phyloP scores from a whole-genome alignment of 257 asterid species.

The Sherardia arvensis region DNA sequence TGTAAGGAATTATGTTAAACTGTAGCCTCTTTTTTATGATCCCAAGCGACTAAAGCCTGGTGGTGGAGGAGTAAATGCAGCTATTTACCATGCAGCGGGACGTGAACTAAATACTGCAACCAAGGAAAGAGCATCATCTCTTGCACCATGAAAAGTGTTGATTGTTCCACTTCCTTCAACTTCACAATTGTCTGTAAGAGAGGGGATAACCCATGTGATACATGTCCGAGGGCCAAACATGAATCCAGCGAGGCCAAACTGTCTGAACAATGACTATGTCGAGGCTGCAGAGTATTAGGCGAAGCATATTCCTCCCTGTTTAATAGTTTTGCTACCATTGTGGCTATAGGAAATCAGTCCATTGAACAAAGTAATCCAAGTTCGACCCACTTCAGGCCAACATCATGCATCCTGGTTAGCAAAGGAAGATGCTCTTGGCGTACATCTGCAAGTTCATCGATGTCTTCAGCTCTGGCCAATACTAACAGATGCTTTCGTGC shows the following conservation, averaged over 20 bases:
- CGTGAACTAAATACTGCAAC: slow-evolving; percentile 59
- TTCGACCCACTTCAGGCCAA: slow-evolving; percentile 73
- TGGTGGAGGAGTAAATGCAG: slow-evolving; percentile 95
- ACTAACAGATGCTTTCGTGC: slow-evolving; percentile 68
- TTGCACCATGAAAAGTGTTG: too few species aligned
- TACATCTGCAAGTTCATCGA: slow-evolving; percentile 64
- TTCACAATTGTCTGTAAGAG: too few species aligned
- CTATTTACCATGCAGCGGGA: slow-evolving; percentile 80
- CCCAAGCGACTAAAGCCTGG: too few species aligned
- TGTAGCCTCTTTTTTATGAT: too few species aligned
- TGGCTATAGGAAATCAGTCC: slow-evolving; percentile 24
- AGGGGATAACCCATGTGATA: too few species aligned
- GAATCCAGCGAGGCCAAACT: too few species aligned
- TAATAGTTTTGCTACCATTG: slow-evolving; percentile 59
- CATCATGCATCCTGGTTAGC: slow-evolving; percentile 55
- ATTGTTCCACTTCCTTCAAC: too few species aligned
- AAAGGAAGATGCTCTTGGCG: slow-evolving; percentile 45
- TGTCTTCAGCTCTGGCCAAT: slow-evolving; percentile 60
- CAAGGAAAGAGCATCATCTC: too few species aligned
- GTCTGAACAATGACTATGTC: too few species aligned
- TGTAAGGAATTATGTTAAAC: too few species aligned
- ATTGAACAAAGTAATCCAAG: too few species aligned
- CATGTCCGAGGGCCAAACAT: too few species aligned
- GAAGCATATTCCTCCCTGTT: slow-evolving; percentile 81
- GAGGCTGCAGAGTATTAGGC: slow-evolving; percentile 65